These are phyloP conservation scores for Plasmodium adleri DNA, from an alignment of 169 alveolate species.

Conservation along the genomic window DNA sequence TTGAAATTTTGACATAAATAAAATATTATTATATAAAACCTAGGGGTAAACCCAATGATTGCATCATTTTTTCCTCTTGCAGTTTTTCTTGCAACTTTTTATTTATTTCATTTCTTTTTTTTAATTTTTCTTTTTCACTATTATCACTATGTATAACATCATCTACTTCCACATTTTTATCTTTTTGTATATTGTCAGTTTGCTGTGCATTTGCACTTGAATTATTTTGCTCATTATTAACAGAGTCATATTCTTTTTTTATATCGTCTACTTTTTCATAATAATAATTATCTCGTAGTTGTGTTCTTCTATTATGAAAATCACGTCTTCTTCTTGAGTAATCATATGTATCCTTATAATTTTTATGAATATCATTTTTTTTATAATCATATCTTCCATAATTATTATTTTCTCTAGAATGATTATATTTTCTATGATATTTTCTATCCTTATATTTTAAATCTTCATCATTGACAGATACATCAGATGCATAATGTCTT, in stretches of 20 bases:
- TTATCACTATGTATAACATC: conserved; percentile 22
- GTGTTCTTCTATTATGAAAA: conserved; percentile 28
- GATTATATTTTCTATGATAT: conserved; percentile 8
- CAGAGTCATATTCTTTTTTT: conserved; percentile 12
- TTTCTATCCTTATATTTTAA: conserved; percentile 2
- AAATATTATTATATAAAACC: conserved; percentile 40
- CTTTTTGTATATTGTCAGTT: background rate
- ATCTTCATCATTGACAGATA: background rate
- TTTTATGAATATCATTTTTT: background rate
- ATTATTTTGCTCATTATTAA: conserved; percentile 1
- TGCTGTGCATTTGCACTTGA: background rate
- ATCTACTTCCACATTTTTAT: background rate
- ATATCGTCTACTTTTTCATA: conserved; percentile 57
- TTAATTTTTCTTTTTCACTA: conserved; percentile 2
- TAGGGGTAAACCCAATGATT: conserved; percentile 53
- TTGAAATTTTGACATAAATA: no score
- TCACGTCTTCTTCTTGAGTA: conserved; percentile 7
- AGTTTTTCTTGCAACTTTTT: conserved; percentile 53
- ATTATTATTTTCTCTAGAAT: conserved; percentile 11
- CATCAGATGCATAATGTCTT: conserved; percentile 16
- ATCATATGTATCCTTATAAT: conserved; percentile 3
- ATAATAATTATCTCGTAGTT: conserved; percentile 39
- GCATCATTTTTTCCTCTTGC: conserved; percentile 67
- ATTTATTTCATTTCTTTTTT: conserved; percentile 33
- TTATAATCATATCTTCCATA: background rate